These are phyloP conservation scores for Alternaria gansuensis DNA, from an alignment of 2,329 filamentous ascomycete species.

Conservation along the genomic window DNA sequence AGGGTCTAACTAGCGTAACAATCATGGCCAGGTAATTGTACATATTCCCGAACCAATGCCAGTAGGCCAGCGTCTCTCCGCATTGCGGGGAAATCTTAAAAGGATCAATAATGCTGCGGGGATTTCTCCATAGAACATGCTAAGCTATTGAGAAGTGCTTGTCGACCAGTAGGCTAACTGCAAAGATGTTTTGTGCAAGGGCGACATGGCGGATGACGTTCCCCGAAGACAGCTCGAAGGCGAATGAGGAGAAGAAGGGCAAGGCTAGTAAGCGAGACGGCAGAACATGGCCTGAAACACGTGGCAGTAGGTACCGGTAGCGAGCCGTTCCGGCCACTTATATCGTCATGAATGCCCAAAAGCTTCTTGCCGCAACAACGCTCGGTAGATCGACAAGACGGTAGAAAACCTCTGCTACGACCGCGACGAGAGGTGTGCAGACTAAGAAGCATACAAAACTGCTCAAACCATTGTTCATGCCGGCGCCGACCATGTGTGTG, in stretches of 20 bases:
- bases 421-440: constrained; percentile 30
- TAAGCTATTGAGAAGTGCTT: constrained; percentile 2
- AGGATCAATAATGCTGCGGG: constrained; percentile 12
- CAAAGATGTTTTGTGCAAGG: constrained; percentile 1
- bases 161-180: background rate
- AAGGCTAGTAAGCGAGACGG: constrained; percentile 3
- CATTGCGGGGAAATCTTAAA: constrained; percentile 11
- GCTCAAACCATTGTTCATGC: constrained; percentile 22
- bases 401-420: constrained; percentile 44
- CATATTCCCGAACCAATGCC: constrained; percentile 1
- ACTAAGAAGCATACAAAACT: constrained; percentile 39
- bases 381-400: constrained; percentile 49
- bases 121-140: constrained; percentile 2
- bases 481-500: constrained; percentile 43
- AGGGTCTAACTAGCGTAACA: background rate
- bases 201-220: background rate
- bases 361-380: constrained; percentile 29
- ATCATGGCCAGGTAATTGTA: background rate
- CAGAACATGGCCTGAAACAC: background rate
- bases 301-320: background rate
- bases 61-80: constrained; percentile 8
- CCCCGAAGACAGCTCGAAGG: background rate
- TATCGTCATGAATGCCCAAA: constrained; percentile 40
- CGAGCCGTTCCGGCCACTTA: constrained; percentile 12
- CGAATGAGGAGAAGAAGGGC: background rate